A percentile compares a stretch with the other conserved stretches of the same genome.
Evolutionary conservation across 2,329 filamentous ascomycete species (phyloP).

Genomic region (Aspergillus tubingensis): DNA sequence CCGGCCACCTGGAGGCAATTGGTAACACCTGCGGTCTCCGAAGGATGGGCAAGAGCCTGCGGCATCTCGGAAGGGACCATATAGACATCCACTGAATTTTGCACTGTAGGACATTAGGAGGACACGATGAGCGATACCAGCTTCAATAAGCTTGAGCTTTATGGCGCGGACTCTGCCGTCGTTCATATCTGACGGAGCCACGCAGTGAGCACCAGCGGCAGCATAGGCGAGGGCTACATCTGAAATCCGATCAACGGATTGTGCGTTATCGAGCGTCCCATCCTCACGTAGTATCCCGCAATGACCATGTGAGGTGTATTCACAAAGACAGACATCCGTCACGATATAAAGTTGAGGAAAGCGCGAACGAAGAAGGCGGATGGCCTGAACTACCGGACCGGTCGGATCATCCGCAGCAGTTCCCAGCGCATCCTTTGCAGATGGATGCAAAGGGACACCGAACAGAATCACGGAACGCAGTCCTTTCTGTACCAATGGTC

Average conservation of each 20-base stretch:
- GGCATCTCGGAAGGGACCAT: constrained; percentile 95
- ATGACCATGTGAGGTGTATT: constrained; percentile 97
- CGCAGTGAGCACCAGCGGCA: constrained; percentile 91
- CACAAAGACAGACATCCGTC: constrained; percentile 93
- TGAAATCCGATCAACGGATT: constrained; percentile 91
- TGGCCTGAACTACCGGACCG: constrained; percentile 85
- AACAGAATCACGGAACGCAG: constrained; percentile 93
- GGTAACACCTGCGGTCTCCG: constrained; percentile 94
- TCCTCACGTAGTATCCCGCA: constrained; percentile 95
- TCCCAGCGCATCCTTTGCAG: constrained; percentile 85
- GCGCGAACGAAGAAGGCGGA: constrained; percentile 76
- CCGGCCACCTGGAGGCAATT: constrained; percentile 87
- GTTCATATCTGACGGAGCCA: constrained; percentile 98
- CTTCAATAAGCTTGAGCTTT: constrained; percentile 95
- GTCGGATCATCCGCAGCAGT: constrained; percentile 90
- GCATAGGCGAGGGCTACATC: constrained; percentile 98
- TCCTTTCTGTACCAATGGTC: constrained; percentile 84
- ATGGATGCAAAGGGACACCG: constrained; percentile 80
- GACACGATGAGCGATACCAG: constrained; percentile 86
- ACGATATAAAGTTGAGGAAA: constrained; percentile 92
- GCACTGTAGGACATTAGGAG: constrained; percentile 97
- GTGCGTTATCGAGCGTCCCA: constrained; percentile 85
- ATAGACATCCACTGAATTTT: constrained; percentile 95
- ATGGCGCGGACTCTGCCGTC: constrained; percentile 96
- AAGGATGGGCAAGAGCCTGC: constrained; percentile 89